Evolutionary conservation across 1,139 yeast genomes (phyloP).

Genomic region (Williopsis jadinii): DNA sequence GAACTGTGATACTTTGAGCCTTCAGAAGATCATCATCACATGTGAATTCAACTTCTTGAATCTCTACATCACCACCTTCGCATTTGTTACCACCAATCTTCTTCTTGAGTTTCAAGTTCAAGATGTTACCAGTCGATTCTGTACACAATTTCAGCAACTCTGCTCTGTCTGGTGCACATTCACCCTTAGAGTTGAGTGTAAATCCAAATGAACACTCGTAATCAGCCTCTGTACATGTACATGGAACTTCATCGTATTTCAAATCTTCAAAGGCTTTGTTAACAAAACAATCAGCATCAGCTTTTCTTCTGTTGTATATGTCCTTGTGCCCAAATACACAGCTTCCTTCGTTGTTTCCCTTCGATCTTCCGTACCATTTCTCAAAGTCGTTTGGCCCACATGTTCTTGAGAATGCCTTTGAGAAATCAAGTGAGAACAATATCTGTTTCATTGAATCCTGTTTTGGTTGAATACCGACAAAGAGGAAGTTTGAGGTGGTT

Average conservation of each 20-base stretch:
- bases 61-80: constrained; percentile 12
- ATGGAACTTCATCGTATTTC: constrained; percentile 46
- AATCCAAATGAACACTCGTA: constrained; percentile 72
- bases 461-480: constrained; percentile 37
- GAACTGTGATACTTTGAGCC: constrained; percentile 14
- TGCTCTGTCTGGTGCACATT: constrained; percentile 46
- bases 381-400: constrained; percentile 61
- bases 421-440: constrained; percentile 48
- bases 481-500: constrained; percentile 52
- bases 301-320: constrained; percentile 60
- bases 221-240: constrained; percentile 60
- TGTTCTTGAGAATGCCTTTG: constrained; percentile 46
- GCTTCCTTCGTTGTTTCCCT: constrained; percentile 39
- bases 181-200: constrained; percentile 32
- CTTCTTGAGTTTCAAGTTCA: constrained; percentile 22
- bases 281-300: constrained; percentile 62
- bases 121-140: constrained; percentile 25
- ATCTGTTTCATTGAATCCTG: constrained; percentile 14
- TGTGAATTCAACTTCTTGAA: constrained; percentile 20
- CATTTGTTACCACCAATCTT: constrained; percentile 48
- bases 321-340: constrained; percentile 76
- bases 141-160: constrained; percentile 22
- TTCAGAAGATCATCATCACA: constrained; percentile 21
- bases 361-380: constrained; percentile 53
- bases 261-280: constrained; percentile 55